A percentile compares a stretch with the other conserved stretches of the same genome.
Conservation (phyloP, 2,329 filamentous ascomycete genomes). For the Pochonia chlamydosporia region DNA sequence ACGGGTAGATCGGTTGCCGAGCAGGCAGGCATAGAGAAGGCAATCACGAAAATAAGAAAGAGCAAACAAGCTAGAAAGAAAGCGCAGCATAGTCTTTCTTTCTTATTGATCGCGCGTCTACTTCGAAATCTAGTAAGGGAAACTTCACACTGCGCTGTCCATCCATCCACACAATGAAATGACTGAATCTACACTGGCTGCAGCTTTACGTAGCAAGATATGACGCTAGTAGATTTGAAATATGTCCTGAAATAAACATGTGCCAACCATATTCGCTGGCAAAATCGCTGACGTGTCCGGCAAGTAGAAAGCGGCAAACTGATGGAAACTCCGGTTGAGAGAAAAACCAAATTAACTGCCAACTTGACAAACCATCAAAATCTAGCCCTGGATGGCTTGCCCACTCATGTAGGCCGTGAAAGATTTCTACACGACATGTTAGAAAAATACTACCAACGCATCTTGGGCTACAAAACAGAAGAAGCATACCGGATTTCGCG, state of each 20-base stretch:
- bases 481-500: constrained; percentile 66
- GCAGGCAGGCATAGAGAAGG: no score
- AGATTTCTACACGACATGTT: constrained; percentile 32
- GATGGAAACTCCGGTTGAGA: background rate
- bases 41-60: no score
- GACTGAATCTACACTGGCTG: no score
- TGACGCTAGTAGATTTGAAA: no score
- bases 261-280: background rate
- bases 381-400: constrained; percentile 32
- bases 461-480: background rate
- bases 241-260: no score
- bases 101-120: no score
- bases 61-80: no score
- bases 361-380: background rate
- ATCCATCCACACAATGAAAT: no score
- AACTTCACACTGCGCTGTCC: no score
- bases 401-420: constrained; percentile 48
- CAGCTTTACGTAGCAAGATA: background rate
- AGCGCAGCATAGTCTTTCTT: no score
- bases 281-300: background rate
- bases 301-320: background rate
- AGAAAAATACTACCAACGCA: background rate
- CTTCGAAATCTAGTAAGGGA: no score
- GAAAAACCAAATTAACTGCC: background rate
- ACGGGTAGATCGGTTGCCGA: no score